Percentiles rank a stretch among this genome's conserved stretches.
These are phyloP conservation scores for Chrysoporthe cubensis DNA, from an alignment of 2,329 filamentous ascomycete genomes.

Conservation along the genomic window DNA sequence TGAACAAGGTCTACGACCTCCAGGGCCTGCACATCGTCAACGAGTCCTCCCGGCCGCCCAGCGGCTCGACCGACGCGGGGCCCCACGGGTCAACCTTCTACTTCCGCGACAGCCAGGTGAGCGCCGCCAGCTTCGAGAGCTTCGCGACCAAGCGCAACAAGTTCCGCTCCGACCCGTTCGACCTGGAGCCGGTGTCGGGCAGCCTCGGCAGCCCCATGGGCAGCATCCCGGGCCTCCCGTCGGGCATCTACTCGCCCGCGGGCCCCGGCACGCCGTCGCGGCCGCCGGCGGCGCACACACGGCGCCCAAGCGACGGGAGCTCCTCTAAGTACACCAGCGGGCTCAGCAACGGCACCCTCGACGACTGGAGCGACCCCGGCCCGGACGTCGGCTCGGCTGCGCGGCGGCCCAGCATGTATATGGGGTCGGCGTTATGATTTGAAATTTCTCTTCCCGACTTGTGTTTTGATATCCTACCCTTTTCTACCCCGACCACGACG, in stretches of 20 bases:
- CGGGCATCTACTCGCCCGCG: slow-evolving; percentile 31
- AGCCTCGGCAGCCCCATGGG: slow-evolving; percentile 32
- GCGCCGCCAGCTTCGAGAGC: slow-evolving; percentile 50
- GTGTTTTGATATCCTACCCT: slow-evolving; percentile 10
- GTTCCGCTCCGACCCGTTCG: slow-evolving; percentile 67
- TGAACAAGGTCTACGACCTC: slow-evolving; percentile 29
- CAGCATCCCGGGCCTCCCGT: slow-evolving; percentile 36
- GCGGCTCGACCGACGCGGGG: background rate
- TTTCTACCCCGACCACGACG: background rate
- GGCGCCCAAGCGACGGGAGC: slow-evolving; percentile 43
- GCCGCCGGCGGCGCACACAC: slow-evolving; percentile 40
- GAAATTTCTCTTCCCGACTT: slow-evolving; percentile 5
- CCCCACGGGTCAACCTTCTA: slow-evolving; percentile 29
- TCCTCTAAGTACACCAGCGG: slow-evolving; percentile 57
- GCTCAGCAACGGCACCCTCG: slow-evolving; percentile 42
- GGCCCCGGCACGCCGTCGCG: slow-evolving; percentile 28
- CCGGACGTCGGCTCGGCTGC: slow-evolving; percentile 54
- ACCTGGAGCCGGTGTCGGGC: slow-evolving; percentile 60
- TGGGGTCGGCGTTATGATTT: slow-evolving; percentile 24
- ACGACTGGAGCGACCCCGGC: slow-evolving; percentile 57
- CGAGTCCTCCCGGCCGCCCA: slow-evolving; percentile 27
- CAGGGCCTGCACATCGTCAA: slow-evolving; percentile 18
- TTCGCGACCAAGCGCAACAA: slow-evolving; percentile 55
- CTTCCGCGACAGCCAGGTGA: slow-evolving; percentile 42
- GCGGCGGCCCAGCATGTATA: slow-evolving; percentile 14